phyloP scores from a whole-genome alignment of 2,329 filamentous ascomycete species.

The Fusarium pseudoanthophilum region DNA sequence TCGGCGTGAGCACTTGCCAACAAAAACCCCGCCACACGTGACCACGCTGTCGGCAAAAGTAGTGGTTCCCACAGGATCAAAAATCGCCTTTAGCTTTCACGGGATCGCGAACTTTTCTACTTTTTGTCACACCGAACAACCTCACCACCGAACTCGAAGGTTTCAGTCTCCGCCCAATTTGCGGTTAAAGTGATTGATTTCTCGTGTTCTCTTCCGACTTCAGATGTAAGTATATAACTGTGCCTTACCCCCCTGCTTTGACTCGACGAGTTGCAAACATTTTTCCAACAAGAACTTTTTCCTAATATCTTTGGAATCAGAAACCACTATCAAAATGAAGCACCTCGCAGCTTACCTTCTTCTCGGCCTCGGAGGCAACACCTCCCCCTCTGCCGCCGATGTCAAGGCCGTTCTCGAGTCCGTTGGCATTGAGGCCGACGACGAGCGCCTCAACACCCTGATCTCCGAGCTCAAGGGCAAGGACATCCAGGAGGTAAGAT shows the following conservation, averaged over 20 bases:
- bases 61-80: constrained; percentile 50
- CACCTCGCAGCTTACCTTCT: constrained; percentile 99
- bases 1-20: constrained; percentile 21
- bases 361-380: constrained; percentile 92
- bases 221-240: constrained; percentile 50
- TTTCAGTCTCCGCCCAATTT: constrained; percentile 97
- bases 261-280: constrained; percentile 3
- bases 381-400: constrained; percentile 84
- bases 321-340: constrained; percentile 85
- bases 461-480: constrained; percentile 92
- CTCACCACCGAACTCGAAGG: constrained; percentile 81
- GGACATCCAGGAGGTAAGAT: constrained; percentile 87
- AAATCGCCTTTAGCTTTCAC: constrained; percentile 43
- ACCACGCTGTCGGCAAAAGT: background rate
- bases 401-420: constrained; percentile 90
- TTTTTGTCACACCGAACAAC: constrained; percentile 47
- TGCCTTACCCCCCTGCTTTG: background rate
- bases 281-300: constrained; percentile 20
- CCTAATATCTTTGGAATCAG: constrained; percentile 41
- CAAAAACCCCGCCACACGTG: constrained; percentile 10
- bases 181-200: constrained; percentile 99
- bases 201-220: constrained; percentile 75
- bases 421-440: constrained; percentile 94
- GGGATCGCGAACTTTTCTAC: constrained; percentile 46
- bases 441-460: constrained; percentile 86